Conservation (phyloP, 2,329 filamentous ascomycete genomes). For the Dactylellina leptospora region DNA sequence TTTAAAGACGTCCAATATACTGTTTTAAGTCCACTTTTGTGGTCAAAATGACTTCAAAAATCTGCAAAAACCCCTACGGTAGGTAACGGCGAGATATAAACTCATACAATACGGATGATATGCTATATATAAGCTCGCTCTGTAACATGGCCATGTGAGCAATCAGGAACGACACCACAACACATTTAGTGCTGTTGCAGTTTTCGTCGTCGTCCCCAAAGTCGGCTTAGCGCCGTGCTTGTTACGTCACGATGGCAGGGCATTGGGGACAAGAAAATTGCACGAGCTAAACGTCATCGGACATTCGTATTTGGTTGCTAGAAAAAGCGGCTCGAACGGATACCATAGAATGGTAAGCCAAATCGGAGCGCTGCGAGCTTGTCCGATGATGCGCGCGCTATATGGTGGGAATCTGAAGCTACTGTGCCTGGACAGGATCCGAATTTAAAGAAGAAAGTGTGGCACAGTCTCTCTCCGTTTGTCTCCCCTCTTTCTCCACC, state of each 20-base stretch:
- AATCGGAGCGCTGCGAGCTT: slow-evolving; percentile 1
- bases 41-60: no score
- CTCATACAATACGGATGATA: no score
- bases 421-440: not conserved
- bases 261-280: slow-evolving; percentile 16
- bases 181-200: slow-evolving; percentile 15
- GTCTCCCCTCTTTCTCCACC: no score
- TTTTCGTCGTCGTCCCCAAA: not conserved
- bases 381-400: slow-evolving; percentile 20
- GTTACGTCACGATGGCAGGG: slow-evolving; percentile 49
- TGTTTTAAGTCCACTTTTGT: no score
- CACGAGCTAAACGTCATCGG: slow-evolving; percentile 48
- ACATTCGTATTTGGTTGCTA: slow-evolving; percentile 12
- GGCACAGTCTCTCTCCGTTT: not conserved
- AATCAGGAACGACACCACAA: not conserved
- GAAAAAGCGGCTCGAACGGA: not conserved
- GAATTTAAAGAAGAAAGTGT: no score
- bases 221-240: slow-evolving; percentile 4
- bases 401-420: not conserved
- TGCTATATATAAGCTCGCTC: no score
- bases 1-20: no score
- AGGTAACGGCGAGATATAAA: no score
- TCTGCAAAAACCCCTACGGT: no score
- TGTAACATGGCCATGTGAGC: no score
- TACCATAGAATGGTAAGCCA: not conserved